phyloP scores from a whole-genome alignment of 2,329 filamentous ascomycete species.

The Diaporthe sp. region DNA sequence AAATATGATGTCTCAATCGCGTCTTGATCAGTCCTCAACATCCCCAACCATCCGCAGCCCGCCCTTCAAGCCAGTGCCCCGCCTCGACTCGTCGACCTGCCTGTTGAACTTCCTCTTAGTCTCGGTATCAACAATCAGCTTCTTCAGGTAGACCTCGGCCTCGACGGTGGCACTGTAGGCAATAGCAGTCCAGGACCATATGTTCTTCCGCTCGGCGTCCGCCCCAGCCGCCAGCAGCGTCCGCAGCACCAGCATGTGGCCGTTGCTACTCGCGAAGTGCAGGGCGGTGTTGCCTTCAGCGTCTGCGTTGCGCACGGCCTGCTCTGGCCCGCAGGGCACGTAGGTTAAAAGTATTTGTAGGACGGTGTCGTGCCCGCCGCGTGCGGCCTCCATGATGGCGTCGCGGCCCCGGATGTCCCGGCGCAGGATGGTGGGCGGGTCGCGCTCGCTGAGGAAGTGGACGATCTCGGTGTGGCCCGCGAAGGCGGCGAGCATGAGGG shows the following conservation, averaged over 20 bases:
- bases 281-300: slow-evolving; percentile 85
- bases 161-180: slow-evolving; percentile 85
- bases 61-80: slow-evolving; percentile 60
- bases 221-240: slow-evolving; percentile 84
- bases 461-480: slow-evolving; percentile 81
- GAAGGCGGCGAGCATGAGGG: slow-evolving; percentile 81
- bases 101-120: slow-evolving; percentile 60
- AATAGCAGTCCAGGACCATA: slow-evolving; percentile 86
- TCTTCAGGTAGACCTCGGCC: slow-evolving; percentile 87
- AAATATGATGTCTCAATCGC: neutral
- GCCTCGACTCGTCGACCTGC: slow-evolving; percentile 55
- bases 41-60: slow-evolving; percentile 52
- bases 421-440: slow-evolving; percentile 73
- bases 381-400: slow-evolving; percentile 76
- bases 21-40: slow-evolving; percentile 44
- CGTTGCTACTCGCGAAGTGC: slow-evolving; percentile 87
- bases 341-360: slow-evolving; percentile 75
- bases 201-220: slow-evolving; percentile 78
- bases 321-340: slow-evolving; percentile 64
- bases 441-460: slow-evolving; percentile 74
- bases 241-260: slow-evolving; percentile 81
- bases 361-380: slow-evolving; percentile 72
- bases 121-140: slow-evolving; percentile 79
- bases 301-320: slow-evolving; percentile 71
- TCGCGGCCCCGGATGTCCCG: slow-evolving; percentile 78